phyloP scores from a whole-genome alignment of 371 early-diverging fungal species.

The Mucor ambiguus region DNA sequence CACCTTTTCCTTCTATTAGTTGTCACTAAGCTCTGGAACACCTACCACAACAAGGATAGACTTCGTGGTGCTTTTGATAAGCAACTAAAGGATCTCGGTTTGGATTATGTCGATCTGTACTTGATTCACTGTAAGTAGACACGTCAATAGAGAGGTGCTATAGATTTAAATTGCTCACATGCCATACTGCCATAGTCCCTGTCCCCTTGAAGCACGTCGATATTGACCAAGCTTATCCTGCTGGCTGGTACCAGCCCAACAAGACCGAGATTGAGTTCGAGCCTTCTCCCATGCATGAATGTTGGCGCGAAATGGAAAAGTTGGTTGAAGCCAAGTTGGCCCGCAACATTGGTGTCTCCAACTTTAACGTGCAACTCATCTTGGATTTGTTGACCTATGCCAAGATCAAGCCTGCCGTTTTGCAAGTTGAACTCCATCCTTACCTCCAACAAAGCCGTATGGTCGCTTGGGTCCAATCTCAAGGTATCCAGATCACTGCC shows the following conservation, averaged over 20 bases:
- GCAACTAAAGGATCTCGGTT: slow-evolving; percentile 56
- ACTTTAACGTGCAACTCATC: slow-evolving; percentile 48
- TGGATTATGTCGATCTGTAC: slow-evolving; percentile 75
- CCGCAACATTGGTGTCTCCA: slow-evolving; percentile 66
- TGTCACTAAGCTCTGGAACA: slow-evolving; percentile 78
- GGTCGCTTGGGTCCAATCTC: slow-evolving; percentile 36
- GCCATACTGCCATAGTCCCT: slow-evolving; percentile 18
- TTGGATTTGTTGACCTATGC: slow-evolving; percentile 40
- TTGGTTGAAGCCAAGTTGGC: slow-evolving; percentile 35
- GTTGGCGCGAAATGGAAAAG: slow-evolving; percentile 40
- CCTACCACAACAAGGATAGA: slow-evolving; percentile 50
- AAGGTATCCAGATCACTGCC: slow-evolving; percentile 53
- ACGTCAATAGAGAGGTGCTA: neutral
- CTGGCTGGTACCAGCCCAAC: slow-evolving; percentile 27
- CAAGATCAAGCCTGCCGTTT: slow-evolving; percentile 36
- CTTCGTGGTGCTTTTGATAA: slow-evolving; percentile 52
- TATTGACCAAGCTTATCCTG: slow-evolving; percentile 24
- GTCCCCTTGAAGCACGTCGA: slow-evolving; percentile 30
- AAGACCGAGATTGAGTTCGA: slow-evolving; percentile 22
- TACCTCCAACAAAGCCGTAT: slow-evolving; percentile 60
- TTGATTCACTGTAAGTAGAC: slow-evolving; percentile 45
- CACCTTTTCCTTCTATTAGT: slow-evolving; percentile 39
- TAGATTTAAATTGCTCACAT: neutral
- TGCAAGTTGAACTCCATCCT: slow-evolving; percentile 64
- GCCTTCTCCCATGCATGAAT: slow-evolving; percentile 41